These are phyloP conservation scores for Fusarium mexicanum DNA, from an alignment of 2,329 filamentous ascomycete genomes.

Conservation along the genomic window DNA sequence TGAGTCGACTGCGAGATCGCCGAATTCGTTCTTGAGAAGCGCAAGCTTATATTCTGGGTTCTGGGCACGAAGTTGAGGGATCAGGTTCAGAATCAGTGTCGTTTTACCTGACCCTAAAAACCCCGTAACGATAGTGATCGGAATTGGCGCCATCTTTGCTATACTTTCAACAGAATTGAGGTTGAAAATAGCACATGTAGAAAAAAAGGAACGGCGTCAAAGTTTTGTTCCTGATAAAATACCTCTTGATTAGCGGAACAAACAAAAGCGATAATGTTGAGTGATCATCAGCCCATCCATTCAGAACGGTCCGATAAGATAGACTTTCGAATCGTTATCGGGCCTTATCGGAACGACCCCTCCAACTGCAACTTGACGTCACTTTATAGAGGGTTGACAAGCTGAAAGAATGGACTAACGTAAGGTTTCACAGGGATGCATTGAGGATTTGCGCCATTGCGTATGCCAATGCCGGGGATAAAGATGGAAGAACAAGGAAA, in stretches of 20 bases:
- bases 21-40: slow-evolving; percentile 97
- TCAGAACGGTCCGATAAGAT: slow-evolving; percentile 39
- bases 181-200: neutral
- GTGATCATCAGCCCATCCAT: slow-evolving; percentile 36
- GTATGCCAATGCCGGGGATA: slow-evolving; percentile 35
- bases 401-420: slow-evolving; percentile 1
- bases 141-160: slow-evolving; percentile 72
- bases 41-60: slow-evolving; percentile 85
- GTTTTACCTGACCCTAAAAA: slow-evolving; percentile 98
- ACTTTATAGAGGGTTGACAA: slow-evolving; percentile 4
- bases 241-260: slow-evolving; percentile 27
- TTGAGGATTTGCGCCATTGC: slow-evolving; percentile 32
- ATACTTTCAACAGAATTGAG: neutral
- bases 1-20: slow-evolving; percentile 91
- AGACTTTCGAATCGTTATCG: slow-evolving; percentile 33
- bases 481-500: slow-evolving; percentile 24
- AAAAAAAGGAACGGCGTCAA: neutral
- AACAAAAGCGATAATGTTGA: slow-evolving; percentile 8
- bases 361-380: slow-evolving; percentile 38
- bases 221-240: slow-evolving; percentile 31
- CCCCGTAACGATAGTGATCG: slow-evolving; percentile 94
- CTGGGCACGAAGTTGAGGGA: slow-evolving; percentile 84
- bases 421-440: slow-evolving; percentile 28
- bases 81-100: slow-evolving; percentile 91
- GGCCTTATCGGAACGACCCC: slow-evolving; percentile 31